Conservation (phyloP, 2,329 filamentous ascomycete species). For the Fusarium caatingaense region DNA sequence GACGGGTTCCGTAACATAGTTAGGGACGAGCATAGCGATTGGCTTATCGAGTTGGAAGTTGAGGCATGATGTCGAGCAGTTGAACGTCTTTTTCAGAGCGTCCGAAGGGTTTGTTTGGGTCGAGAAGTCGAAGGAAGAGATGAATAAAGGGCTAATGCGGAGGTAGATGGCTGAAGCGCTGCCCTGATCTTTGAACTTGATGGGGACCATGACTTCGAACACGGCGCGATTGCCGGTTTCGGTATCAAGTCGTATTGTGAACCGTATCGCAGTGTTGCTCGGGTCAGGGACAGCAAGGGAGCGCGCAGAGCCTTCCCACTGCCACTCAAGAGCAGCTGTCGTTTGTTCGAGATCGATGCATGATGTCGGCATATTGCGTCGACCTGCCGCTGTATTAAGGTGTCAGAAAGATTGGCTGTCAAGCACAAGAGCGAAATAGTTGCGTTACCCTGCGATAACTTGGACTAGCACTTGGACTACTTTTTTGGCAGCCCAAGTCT, state of each 20-base stretch:
- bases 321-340: conserved; percentile 12
- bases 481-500: neutral
- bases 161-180: conserved; percentile 11
- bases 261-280: neutral
- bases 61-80: neutral
- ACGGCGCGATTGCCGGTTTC: neutral
- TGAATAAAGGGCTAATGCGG: conserved; percentile 1
- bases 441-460: neutral
- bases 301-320: neutral
- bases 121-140: conserved; percentile 1
- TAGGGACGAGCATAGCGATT: neutral
- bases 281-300: conserved; percentile 7
- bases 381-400: neutral
- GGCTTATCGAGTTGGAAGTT: neutral
- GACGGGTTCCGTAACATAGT: conserved; percentile 1
- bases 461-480: neutral
- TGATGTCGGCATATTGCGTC: neutral
- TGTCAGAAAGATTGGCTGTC: neutral
- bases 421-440: neutral
- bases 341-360: neutral
- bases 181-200: conserved; percentile 15
- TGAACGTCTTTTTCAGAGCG: neutral
- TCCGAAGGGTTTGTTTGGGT: neutral
- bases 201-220: conserved; percentile 17
- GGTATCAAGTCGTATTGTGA: conserved; percentile 1